phyloP scores from a whole-genome alignment of 805 yeast species.

The Nakazawaea anatomiae region DNA sequence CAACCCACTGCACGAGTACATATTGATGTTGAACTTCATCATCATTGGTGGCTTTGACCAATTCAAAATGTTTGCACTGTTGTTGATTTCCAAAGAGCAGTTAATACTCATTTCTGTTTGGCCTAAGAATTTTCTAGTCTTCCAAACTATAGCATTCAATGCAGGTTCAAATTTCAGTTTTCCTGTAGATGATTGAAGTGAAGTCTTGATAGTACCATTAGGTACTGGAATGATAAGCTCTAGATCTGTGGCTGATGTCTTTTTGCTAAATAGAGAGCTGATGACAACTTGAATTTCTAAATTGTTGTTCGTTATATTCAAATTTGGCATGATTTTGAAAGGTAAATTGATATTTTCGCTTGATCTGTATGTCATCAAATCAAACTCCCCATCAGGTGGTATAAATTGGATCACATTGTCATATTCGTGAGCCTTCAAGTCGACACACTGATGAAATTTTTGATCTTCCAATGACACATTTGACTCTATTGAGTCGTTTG shows the following conservation, averaged over 20 bases:
- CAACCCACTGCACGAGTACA: conserved; percentile 75
- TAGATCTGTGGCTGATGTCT: conserved; percentile 59
- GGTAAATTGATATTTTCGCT: conserved; percentile 62
- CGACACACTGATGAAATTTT: conserved; percentile 84
- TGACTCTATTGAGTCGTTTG: conserved; percentile 12
- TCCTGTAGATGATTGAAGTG: conserved; percentile 45
- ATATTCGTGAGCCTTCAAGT: conserved; percentile 59
- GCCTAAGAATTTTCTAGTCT: conserved; percentile 61
- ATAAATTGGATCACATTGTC: conserved; percentile 62
- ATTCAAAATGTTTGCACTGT: conserved; percentile 18
- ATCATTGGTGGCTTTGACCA: conserved; percentile 79
- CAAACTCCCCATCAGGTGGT: conserved; percentile 88
- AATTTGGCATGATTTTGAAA: conserved; percentile 55
- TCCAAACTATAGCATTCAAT: conserved; percentile 65
- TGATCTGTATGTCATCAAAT: conserved; percentile 69
- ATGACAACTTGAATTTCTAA: conserved; percentile 56
- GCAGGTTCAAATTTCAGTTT: conserved; percentile 64
- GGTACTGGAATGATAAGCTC: conserved; percentile 66
- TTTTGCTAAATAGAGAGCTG: conserved; percentile 54
- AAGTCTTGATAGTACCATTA: conserved; percentile 44
- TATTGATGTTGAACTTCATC: conserved; percentile 59
- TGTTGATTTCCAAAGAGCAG: conserved; percentile 44
- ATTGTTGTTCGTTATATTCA: conserved; percentile 22
- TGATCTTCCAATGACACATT: conserved; percentile 64
- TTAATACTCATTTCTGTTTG: conserved; percentile 51